phyloP scores from a whole-genome alignment of 306 rosid species.

The Prunus armeniaca region DNA sequence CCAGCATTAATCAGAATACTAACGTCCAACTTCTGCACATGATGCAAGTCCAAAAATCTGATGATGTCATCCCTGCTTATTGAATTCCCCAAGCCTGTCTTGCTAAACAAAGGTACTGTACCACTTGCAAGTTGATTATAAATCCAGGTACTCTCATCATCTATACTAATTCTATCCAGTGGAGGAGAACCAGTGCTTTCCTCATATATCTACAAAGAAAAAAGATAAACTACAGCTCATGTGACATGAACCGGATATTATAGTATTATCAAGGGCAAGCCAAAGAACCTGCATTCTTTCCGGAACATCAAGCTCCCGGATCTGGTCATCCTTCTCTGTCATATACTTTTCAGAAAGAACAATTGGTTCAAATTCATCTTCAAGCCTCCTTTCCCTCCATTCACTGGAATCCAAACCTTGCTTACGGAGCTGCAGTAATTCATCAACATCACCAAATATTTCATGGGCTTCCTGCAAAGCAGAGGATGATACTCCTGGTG shows the following conservation, averaged over 20 bases:
- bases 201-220: conserved; percentile 56
- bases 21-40: conserved; percentile 87
- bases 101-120: conserved; percentile 57
- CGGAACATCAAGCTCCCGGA: conserved; percentile 76
- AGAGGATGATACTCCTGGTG: conserved; percentile 80
- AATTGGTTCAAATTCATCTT: conserved; percentile 92
- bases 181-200: conserved; percentile 83
- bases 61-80: conserved; percentile 57
- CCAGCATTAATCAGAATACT: conserved; percentile 35
- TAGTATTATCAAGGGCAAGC: conserved; percentile 5
- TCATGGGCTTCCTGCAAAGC: conserved; percentile 95
- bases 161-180: conserved; percentile 53
- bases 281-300: conserved; percentile 93
- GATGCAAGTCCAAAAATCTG: conserved; percentile 86
- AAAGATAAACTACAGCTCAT: conserved; percentile 7
- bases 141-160: conserved; percentile 82
- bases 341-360: conserved; percentile 84
- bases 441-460: conserved; percentile 92
- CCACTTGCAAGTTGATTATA: conserved; percentile 56
- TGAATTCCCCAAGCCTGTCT: conserved; percentile 33
- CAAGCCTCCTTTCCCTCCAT: conserved; percentile 73
- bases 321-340: conserved; percentile 84
- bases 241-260: conserved; percentile 1
- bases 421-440: conserved; percentile 55
- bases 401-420: conserved; percentile 54